Base-by-base conservation (phyloP, 1,139 yeast species). In the Scheffersomyces titani region DNA sequence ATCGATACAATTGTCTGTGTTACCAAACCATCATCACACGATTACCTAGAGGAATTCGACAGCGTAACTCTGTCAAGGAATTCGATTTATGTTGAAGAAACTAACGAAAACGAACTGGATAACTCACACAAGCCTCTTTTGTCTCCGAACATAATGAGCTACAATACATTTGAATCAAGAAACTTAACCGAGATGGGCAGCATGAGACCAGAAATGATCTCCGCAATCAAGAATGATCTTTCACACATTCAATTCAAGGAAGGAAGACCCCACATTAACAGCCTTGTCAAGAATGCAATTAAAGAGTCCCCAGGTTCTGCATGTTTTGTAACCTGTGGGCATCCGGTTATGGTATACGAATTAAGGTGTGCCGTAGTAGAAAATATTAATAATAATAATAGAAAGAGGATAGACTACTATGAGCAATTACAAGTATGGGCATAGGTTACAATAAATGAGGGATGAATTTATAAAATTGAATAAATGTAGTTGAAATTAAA, bases 261-360 rank as follows among this genome's bases (percentile, higher is more conserved):
- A 47, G 77, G 78, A 7, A 66, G 79, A 57, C 80, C 80, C 5
- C 53, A 57, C 6, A 67, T 75, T 52, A 67, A 65, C 6, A 58
- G 54, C 3, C 55, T 71, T 2, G 71, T 75, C 1, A 53, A 61
- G 20, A 52, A 59, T 6, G 72, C 70, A 56, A 66, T 72, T 5
- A 57, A 59, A 18, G 64, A 67, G 22, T 64, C 75, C 19, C 61
- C 64, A 50, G 74, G 74, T 1, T 62, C 74, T 6, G 66, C 72
- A 18, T 75, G 77, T 6, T 74, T 75, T 54, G 69, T 74, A 6
- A 71, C 76, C 3, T 75, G 79, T 63, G 79, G 78, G 3, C 77
- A 74, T 58, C 78, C 78, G 3, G 59, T 63, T 5, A 74, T 75
- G 78, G 78, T 62, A 49, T 61, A 63, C 59, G 61, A 61, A 45